A percentile compares a stretch with the other conserved stretches of the same genome.
phyloP scores from a whole-genome alignment of 352 stramenopile species.

The Lagenidium giganteum region DNA sequence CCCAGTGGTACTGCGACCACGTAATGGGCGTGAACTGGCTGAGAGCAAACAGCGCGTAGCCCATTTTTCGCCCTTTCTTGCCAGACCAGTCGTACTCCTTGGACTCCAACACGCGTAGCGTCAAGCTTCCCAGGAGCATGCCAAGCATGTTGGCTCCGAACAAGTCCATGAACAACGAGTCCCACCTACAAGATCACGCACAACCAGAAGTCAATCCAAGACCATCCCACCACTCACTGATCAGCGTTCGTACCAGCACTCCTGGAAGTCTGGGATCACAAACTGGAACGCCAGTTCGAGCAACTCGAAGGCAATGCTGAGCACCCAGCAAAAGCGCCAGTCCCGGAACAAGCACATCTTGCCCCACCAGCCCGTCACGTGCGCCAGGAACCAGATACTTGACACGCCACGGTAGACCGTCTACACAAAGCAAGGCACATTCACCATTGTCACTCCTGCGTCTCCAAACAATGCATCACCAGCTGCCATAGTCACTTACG shows the following conservation, averaged over 20 bases:
- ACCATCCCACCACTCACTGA: not conserved
- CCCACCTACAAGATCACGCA: constrained; percentile 49
- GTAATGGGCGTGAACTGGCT: constrained; percentile 87
- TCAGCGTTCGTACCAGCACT: constrained; percentile 74
- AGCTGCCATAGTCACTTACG: constrained; percentile 14
- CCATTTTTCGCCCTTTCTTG: constrained; percentile 65
- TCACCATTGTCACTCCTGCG: not conserved
- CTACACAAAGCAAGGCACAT: constrained; percentile 11
- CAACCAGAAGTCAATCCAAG: constrained; percentile 1
- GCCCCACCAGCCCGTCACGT: constrained; percentile 86
- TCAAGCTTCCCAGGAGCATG: constrained; percentile 77
- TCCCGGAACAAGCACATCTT: constrained; percentile 94
- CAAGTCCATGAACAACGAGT: constrained; percentile 89
- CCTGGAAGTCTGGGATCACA: constrained; percentile 91
- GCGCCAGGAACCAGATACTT: constrained; percentile 83
- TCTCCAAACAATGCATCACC: too few species aligned
- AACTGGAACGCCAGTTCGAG: constrained; percentile 87
- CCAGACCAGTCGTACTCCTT: constrained; percentile 90
- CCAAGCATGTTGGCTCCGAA: constrained; percentile 90
- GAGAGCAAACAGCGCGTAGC: constrained; percentile 60
- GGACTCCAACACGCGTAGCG: constrained; percentile 74
- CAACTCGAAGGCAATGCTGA: constrained; percentile 88
- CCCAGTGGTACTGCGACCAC: constrained; percentile 89
- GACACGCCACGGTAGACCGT: constrained; percentile 63
- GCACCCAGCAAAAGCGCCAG: constrained; percentile 90